Base-by-base conservation (phyloP, 495 filamentous ascomycete species). In the Aspergillus taichungensis region DNA sequence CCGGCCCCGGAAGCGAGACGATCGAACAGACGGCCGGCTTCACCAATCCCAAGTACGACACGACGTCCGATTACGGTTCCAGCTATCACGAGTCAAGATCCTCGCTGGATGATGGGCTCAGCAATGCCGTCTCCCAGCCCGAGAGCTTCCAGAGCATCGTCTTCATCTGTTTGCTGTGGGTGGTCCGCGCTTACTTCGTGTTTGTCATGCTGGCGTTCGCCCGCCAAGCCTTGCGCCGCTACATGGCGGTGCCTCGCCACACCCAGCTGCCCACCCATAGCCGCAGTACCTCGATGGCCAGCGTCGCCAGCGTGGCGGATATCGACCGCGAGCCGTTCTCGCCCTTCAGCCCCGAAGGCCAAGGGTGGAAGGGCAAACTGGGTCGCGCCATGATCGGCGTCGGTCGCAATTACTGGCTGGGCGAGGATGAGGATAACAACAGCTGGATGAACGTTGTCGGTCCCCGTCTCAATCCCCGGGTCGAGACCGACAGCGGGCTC, bases 121-220 rank as follows among this genome's bases (percentile, higher is more conserved):
- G 72, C 45, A 66, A 70, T 45, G 77, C 68, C 8, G 68, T 82
- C 13, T 68, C 79, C 35, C 76, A 84, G 43, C 75, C 78, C 12
- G 87, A 90, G 50, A 82, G 76, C 56, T 77, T 88, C 43, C 77
- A 82, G 37, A 87, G 83, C 58, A 80, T 95, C 52, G 61, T 81
- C 3, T 75, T 91, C 39, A 83, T 94, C 47, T 72, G 74, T 6
- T 53, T 73, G 6, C 72, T 95, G 30, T 92, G 84, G 77, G 61
- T 75, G 2, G 57, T 94, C 9, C 72, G 89, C 18, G 46, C 82
- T 9, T 95, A 95, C 62, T 87, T 88, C 51, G 73, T 82, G 37
- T 69, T 94, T 18, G 74, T 95, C 34, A 76, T 94, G 60, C 76
- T 90, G 55, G 80, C 87, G 12, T 89, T 83, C 58, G 87, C 89